phyloP scores from a whole-genome alignment of 768 basidiomycete genomes.

The Cystofilobasidium ferigula region DNA sequence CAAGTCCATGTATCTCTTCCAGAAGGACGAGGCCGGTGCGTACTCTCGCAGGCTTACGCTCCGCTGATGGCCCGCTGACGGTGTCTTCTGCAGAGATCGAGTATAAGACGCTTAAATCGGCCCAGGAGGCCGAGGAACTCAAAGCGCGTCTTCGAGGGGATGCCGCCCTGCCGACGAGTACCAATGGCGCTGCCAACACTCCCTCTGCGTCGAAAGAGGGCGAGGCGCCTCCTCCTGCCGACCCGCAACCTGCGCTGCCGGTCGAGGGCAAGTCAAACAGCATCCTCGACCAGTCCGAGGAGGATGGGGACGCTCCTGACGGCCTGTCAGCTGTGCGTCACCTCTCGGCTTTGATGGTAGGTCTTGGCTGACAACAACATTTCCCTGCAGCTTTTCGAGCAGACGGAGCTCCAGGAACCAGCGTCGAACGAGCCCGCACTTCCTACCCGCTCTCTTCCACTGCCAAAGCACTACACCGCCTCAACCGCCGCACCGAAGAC shows the following conservation, averaged over 20 bases:
- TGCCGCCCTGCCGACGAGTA: background rate
- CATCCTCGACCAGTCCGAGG: conserved; percentile 56
- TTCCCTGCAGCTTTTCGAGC: conserved; percentile 21
- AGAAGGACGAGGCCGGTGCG: conserved; percentile 36
- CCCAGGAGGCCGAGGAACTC: conserved; percentile 40
- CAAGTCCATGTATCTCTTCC: conserved; percentile 38
- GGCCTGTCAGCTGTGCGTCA: conserved; percentile 34
- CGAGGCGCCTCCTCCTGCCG: background rate
- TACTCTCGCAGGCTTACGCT: background rate
- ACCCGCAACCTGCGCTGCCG: conserved; percentile 16
- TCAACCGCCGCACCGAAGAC: conserved; percentile 63
- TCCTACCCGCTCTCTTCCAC: conserved; percentile 54
- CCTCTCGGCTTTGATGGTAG: too few species aligned
- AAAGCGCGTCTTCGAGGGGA: conserved; percentile 30
- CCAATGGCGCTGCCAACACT: background rate
- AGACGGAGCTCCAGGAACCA: conserved; percentile 34
- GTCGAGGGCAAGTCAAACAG: conserved; percentile 7
- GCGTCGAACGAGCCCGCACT: conserved; percentile 46
- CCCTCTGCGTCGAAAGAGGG: background rate
- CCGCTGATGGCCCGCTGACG: background rate
- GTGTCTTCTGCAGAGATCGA: conserved; percentile 12
- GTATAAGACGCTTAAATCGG: conserved; percentile 39
- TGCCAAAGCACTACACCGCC: conserved; percentile 67
- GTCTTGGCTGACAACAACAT: too few species aligned
- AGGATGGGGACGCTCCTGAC: conserved; percentile 40